Percentiles rank a stretch among this genome's conserved stretches.
phyloP scores from a whole-genome alignment of 495 filamentous ascomycete genomes.

The Aspergillus conjunctus region DNA sequence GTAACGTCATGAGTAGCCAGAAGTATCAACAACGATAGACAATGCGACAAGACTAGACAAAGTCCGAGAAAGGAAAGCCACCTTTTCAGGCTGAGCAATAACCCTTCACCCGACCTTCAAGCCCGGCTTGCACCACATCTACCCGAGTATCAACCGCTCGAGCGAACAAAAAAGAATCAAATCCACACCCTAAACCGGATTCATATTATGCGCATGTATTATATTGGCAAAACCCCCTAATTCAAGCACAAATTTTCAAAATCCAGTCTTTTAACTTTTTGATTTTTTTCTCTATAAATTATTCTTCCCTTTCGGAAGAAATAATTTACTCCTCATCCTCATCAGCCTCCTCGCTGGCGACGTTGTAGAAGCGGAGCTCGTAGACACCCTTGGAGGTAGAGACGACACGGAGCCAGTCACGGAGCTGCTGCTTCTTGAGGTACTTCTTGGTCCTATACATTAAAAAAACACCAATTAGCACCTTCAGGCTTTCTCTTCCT shows the following conservation, averaged over 20 bases:
- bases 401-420: conserved; percentile 99
- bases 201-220: neutral
- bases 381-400: conserved; percentile 96
- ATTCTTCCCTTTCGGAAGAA: conserved; percentile 3
- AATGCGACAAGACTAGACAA: neutral
- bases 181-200: conserved; percentile 15
- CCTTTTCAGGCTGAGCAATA: conserved; percentile 25
- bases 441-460: conserved; percentile 97
- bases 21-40: conserved; percentile 12
- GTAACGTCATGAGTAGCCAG: conserved; percentile 36
- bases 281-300: conserved; percentile 10
- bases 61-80: conserved; percentile 6
- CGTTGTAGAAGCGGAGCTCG: conserved; percentile 99
- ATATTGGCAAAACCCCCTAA: neutral
- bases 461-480: neutral
- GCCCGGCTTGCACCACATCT: neutral
- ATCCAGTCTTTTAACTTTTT: conserved; percentile 16
- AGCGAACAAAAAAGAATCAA: neutral
- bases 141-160: neutral
- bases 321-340: conserved; percentile 92
- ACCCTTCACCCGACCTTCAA: neutral
- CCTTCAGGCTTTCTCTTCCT: neutral
- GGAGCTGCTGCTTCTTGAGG: conserved; percentile 99
- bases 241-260: conserved; percentile 1
- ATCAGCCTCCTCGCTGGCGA: conserved; percentile 94